A percentile compares a stretch with the other conserved stretches of the same genome.
Evolutionary conservation across 495 filamentous ascomycete genomes (phyloP).

Genomic region (Penicillium paradoxum): DNA sequence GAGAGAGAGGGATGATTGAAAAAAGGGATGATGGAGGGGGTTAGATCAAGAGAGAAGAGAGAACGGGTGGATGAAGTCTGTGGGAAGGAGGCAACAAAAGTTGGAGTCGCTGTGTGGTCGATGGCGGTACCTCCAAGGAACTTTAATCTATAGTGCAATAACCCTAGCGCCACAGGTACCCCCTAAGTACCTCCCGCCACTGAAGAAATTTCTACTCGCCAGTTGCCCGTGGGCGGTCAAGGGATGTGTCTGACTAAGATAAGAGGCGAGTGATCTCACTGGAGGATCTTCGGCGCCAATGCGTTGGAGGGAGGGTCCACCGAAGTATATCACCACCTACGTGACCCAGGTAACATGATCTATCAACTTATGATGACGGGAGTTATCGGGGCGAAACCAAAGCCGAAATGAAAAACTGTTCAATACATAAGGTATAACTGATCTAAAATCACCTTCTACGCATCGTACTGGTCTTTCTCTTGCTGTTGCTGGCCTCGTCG

Average conservation of each 20-base stretch:
- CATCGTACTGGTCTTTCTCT: constrained; percentile 15
- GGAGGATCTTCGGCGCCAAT: background rate
- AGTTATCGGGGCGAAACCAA: background rate
- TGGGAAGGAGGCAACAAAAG: constrained; percentile 29
- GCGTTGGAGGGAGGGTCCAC: background rate
- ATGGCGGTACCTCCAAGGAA: background rate
- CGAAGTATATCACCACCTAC: background rate
- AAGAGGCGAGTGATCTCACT: background rate
- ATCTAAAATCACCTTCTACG: constrained; percentile 7
- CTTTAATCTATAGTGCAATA: background rate
- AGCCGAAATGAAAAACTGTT: no score
- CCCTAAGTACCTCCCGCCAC: constrained; percentile 5
- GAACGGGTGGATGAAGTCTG: constrained; percentile 16
- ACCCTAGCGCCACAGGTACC: background rate
- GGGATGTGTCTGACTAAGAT: constrained; percentile 8
- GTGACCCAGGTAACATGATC: background rate
- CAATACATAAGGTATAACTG: no score
- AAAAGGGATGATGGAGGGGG: constrained; percentile 37
- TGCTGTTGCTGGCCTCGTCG: constrained; percentile 19
- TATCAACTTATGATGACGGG: background rate
- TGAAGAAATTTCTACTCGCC: constrained; percentile 12
- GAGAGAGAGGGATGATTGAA: constrained; percentile 25
- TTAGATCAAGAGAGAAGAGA: constrained; percentile 25
- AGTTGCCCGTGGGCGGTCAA: constrained; percentile 6
- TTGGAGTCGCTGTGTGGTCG: constrained; percentile 5